Conservation (phyloP, 2,329 filamentous ascomycete species). For the Colletotrichum sp. region DNA sequence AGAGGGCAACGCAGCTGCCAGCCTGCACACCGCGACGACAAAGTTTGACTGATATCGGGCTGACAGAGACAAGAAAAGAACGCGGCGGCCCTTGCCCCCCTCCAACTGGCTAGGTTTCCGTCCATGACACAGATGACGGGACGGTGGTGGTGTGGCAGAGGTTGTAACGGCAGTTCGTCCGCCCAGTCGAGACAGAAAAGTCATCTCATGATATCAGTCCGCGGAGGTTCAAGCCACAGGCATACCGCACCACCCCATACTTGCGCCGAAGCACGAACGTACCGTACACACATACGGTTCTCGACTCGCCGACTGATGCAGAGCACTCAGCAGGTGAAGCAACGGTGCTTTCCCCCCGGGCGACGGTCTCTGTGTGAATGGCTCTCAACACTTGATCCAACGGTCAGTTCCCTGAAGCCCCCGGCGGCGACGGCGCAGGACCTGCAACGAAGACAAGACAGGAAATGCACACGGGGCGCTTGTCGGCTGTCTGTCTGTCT, state of each 20-base stretch:
- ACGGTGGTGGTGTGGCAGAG: not conserved
- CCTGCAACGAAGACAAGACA: not conserved
- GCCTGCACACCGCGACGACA: not conserved
- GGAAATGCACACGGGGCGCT: not conserved
- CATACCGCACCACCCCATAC: not conserved
- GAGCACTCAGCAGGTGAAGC: not conserved
- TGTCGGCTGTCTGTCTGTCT: not conserved
- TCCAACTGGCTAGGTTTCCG: not conserved
- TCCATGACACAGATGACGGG: not conserved
- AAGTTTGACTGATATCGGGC: not conserved
- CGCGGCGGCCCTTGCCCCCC: not conserved
- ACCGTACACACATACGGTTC: not conserved
- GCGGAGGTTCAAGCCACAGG: not conserved
- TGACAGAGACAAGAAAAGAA: not conserved
- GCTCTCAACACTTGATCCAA: not conserved
- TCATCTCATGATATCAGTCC: conserved; percentile 12
- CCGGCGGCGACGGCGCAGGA: not conserved
- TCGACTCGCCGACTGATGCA: not conserved
- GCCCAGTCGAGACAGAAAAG: not conserved
- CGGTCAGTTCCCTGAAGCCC: not conserved
- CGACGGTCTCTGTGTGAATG: not conserved
- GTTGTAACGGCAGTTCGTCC: conserved; percentile 10
- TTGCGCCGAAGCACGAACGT: not conserved
- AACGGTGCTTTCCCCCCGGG: not conserved
- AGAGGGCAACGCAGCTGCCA: not conserved